Evolutionary conservation across 345 rosid species (phyloP).

Genomic region (Excoecaria agallocha): DNA sequence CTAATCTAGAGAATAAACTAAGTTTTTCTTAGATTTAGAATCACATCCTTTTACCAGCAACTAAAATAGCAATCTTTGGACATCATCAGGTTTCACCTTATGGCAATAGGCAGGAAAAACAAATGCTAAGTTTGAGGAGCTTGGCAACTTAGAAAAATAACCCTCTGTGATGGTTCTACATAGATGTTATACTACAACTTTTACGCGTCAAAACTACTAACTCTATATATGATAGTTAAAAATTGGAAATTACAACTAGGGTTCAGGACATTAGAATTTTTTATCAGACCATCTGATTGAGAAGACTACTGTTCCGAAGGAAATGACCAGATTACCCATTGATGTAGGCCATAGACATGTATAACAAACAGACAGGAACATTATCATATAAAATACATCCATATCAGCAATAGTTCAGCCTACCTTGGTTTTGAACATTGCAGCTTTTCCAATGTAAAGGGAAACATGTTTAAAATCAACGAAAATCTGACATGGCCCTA

Average conservation of each 20-base stretch:
- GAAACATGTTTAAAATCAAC: constrained; percentile 49
- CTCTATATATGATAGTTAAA: neutral
- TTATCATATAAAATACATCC: neutral
- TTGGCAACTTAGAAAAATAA: neutral
- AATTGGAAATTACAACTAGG: neutral
- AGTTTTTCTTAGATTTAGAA: neutral
- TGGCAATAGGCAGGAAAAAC: neutral
- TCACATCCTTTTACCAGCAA: neutral
- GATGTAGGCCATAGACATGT: neutral
- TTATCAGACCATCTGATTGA: neutral
- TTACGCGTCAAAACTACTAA: neutral
- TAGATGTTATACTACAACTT: too few species aligned
- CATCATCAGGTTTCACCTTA: neutral
- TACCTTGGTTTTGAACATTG: constrained; percentile 41
- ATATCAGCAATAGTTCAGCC: constrained; percentile 14
- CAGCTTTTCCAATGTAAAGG: constrained; percentile 33
- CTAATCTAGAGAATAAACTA: neutral
- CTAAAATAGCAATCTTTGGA: neutral
- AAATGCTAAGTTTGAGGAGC: neutral
- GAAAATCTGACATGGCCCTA: constrained; percentile 68
- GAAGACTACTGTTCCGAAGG: neutral
- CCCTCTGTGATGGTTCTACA: neutral
- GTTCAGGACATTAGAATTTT: neutral
- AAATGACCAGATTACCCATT: neutral
- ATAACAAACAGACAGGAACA: neutral